A percentile compares a stretch with the other conserved stretches of the same genome.
Evolutionary conservation across 1,139 yeast species (phyloP).

Genomic region (Casaregolazyma suthepensis): DNA sequence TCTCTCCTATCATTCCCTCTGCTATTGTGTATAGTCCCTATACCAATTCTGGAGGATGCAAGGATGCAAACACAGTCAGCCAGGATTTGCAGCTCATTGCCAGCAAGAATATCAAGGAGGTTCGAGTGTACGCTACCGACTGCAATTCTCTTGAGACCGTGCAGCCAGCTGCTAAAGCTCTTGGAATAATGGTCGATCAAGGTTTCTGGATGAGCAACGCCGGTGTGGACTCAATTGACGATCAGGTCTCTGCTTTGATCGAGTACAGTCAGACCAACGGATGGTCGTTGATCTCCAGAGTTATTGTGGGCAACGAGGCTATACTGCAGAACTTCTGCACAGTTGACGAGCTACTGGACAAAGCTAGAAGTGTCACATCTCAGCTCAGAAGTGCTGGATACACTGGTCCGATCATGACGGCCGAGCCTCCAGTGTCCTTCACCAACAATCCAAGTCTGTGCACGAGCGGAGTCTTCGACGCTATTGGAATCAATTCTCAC

Average conservation of each 20-base stretch:
- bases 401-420: constrained; percentile 68
- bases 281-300: constrained; percentile 66
- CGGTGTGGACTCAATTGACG: constrained; percentile 68
- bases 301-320: constrained; percentile 88
- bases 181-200: constrained; percentile 73
- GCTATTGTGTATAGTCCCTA: constrained; percentile 79
- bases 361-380: constrained; percentile 57
- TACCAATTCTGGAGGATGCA: constrained; percentile 61
- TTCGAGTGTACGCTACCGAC: constrained; percentile 82
- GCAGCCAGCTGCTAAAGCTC: constrained; percentile 50
- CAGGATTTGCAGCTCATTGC: constrained; percentile 55
- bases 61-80: constrained; percentile 46
- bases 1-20: constrained; percentile 37
- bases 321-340: constrained; percentile 54
- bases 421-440: constrained; percentile 82
- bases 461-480: constrained; percentile 57
- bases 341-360: constrained; percentile 52
- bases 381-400: constrained; percentile 63
- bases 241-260: constrained; percentile 49
- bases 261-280: constrained; percentile 37
- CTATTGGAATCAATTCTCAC: constrained; percentile 82
- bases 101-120: constrained; percentile 53
- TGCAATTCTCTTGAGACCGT: constrained; percentile 65
- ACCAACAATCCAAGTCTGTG: constrained; percentile 62
- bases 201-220: constrained; percentile 68